Percentiles rank a stretch among this genome's conserved stretches.
Evolutionary conservation across 2,329 filamentous ascomycete genomes (phyloP).

Genomic region (Pseudogymnoascus sp.): DNA sequence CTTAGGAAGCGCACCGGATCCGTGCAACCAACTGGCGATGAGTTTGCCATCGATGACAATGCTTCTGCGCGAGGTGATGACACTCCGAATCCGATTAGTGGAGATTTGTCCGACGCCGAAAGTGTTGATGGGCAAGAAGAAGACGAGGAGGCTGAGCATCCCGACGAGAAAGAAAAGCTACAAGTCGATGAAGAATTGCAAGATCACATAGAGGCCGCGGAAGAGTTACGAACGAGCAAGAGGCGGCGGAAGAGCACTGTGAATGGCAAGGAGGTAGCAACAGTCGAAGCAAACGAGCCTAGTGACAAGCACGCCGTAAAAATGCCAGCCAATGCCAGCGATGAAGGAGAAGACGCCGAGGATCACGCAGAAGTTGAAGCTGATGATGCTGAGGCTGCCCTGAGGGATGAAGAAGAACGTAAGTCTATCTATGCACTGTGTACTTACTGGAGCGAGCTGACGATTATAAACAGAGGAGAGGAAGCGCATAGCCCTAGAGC

Average conservation of each 20-base stretch:
- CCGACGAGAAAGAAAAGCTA: slow-evolving; percentile 32
- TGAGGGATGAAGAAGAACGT: slow-evolving; percentile 60
- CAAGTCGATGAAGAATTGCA: slow-evolving; percentile 14
- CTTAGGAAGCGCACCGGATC: slow-evolving; percentile 48
- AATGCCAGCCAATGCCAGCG: slow-evolving; percentile 12
- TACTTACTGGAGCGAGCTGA: not conserved
- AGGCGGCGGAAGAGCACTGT: not conserved
- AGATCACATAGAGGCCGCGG: slow-evolving; percentile 11
- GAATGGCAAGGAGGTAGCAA: not conserved
- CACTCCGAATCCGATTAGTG: slow-evolving; percentile 25
- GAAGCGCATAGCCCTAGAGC: slow-evolving; percentile 73
- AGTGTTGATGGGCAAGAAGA: slow-evolving; percentile 40
- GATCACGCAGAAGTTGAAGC: slow-evolving; percentile 47
- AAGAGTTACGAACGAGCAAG: slow-evolving; percentile 7
- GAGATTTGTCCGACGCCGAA: slow-evolving; percentile 28
- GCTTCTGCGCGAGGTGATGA: slow-evolving; percentile 37
- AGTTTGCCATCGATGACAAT: slow-evolving; percentile 41
- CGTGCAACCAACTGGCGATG: slow-evolving; percentile 33
- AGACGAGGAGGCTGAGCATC: slow-evolving; percentile 38
- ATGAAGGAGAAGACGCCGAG: slow-evolving; percentile 42
- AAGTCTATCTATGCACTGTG: slow-evolving; percentile 27
- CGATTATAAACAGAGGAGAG: slow-evolving; percentile 55
- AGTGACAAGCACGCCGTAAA: slow-evolving; percentile 6
- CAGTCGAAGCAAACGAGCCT: not conserved
- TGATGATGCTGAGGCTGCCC: slow-evolving; percentile 51